Conservation (phyloP, 2,329 filamentous ascomycete genomes). For the Aspergillus sclerotialis region DNA sequence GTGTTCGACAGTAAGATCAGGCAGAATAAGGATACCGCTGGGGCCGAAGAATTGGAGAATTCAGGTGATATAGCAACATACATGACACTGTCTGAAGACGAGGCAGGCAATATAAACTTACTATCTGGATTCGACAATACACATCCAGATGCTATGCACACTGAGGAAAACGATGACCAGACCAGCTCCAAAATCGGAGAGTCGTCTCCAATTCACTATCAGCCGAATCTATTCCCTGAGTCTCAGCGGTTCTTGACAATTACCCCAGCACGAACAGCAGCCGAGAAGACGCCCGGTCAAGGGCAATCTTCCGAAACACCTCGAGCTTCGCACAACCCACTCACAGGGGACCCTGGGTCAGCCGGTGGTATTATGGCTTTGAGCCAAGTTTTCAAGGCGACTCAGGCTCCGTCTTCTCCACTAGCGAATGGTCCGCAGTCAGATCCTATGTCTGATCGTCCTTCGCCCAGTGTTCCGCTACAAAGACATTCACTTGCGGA, state of each 20-base stretch:
- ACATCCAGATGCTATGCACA: slow-evolving; percentile 13
- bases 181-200: slow-evolving; percentile 24
- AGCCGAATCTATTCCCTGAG: slow-evolving; percentile 38
- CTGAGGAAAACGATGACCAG: slow-evolving; percentile 47
- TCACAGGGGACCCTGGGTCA: slow-evolving; percentile 28
- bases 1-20: slow-evolving; percentile 35
- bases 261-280: slow-evolving; percentile 31
- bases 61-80: slow-evolving; percentile 27
- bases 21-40: slow-evolving; percentile 24
- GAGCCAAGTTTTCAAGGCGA: slow-evolving; percentile 43
- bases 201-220: slow-evolving; percentile 31
- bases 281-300: slow-evolving; percentile 26
- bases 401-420: slow-evolving; percentile 42
- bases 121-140: slow-evolving; percentile 30
- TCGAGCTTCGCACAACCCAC: slow-evolving; percentile 35
- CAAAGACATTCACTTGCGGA: slow-evolving; percentile 28
- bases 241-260: slow-evolving; percentile 39
- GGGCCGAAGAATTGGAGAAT: slow-evolving; percentile 16
- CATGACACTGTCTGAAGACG: slow-evolving; percentile 33
- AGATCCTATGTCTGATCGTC: slow-evolving; percentile 39
- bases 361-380: slow-evolving; percentile 37
- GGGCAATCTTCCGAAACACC: slow-evolving; percentile 29
- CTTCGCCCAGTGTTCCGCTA: slow-evolving; percentile 43
- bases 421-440: slow-evolving; percentile 27
- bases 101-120: slow-evolving; percentile 38